Base-by-base conservation (phyloP, 2,329 filamentous ascomycete genomes). In the Talaromyces sp. region DNA sequence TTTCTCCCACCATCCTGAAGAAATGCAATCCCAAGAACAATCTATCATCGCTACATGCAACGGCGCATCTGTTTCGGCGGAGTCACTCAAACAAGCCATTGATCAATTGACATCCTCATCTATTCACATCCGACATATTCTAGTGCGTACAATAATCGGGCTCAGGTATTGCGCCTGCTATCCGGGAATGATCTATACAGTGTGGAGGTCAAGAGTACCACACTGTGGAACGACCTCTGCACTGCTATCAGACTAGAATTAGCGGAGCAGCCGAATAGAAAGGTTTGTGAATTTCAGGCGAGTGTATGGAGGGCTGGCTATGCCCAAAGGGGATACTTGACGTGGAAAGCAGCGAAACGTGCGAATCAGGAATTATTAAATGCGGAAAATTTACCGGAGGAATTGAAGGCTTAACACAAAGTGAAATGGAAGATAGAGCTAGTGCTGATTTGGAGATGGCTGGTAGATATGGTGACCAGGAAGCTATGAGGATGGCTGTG, bases 401-500 rank as follows among this genome's bases (percentile, higher is more conserved):
- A 51, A 15, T 51, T 51, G 22, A 27, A 17, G 13, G 5, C 5
- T 17, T 51, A 13, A 51, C 47, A 51, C 47, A 17, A 13, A 51
- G 22, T 27, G 47, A 51, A 11, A 51, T 51, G 47, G 47, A 51
- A 51, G 47, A 51, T 1, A 51, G 3, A 27, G 47, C 47, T 13
- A 51, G 47, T 22, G 22, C 47, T 27, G 47, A 51, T 27, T 17
- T 51, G 22, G 47, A 51, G 13, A 2, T 51, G 13, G 58, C 58
- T 29, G 58, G 58, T 22, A 61, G 58, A 61, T 61, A 61, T 22
- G 58, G 58, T 17, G 58, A 61, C 27, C 58, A 61, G n/a, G 58
- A 61, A 34, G 58, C 58, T 22, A 61, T 47, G 58, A 61, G 51
- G 34, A 61, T 61, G 58, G 58, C 58, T 5, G 47, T 61, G 11